phyloP scores from a whole-genome alignment of 345 rosid species.

The Eucalyptus polybractea region DNA sequence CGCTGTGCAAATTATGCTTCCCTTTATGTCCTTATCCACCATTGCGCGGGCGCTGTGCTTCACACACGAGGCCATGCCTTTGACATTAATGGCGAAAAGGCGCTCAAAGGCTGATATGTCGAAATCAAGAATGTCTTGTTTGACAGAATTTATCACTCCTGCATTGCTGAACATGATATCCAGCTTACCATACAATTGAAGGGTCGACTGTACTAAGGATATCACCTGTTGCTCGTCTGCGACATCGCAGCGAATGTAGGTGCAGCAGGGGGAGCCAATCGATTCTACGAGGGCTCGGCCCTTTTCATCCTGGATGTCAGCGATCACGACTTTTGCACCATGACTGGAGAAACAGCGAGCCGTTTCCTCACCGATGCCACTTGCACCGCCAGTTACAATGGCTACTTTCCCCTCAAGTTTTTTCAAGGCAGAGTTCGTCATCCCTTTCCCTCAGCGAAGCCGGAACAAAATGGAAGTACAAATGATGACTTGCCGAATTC shows the following conservation, averaged over 20 bases:
- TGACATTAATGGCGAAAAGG: constrained; percentile 6
- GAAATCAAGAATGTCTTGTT: constrained; percentile 8
- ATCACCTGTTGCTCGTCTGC: constrained; percentile 5
- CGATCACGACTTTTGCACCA: constrained; percentile 2
- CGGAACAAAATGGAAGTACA: background rate
- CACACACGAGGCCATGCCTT: background rate
- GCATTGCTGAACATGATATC: constrained; percentile 37
- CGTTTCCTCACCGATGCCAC: constrained; percentile 5
- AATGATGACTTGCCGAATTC: background rate
- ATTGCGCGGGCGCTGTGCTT: constrained; percentile 19
- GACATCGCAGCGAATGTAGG: constrained; percentile 9
- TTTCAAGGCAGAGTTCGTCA: background rate
- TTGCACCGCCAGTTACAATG: constrained; percentile 8
- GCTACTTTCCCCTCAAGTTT: constrained; percentile 8
- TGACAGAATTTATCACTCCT: background rate
- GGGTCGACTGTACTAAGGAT: background rate
- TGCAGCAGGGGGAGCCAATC: background rate
- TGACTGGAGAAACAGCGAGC: background rate
- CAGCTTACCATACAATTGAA: background rate
- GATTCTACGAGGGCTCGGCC: constrained; percentile 4
- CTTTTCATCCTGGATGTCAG: constrained; percentile 2
- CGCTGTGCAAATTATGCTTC: constrained; percentile 29
- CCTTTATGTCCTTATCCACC: constrained; percentile 11
- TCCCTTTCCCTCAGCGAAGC: background rate
- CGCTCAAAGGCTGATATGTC: background rate